phyloP scores from a whole-genome alignment of 768 basidiomycete species.

The Termitomyces sp. region DNA sequence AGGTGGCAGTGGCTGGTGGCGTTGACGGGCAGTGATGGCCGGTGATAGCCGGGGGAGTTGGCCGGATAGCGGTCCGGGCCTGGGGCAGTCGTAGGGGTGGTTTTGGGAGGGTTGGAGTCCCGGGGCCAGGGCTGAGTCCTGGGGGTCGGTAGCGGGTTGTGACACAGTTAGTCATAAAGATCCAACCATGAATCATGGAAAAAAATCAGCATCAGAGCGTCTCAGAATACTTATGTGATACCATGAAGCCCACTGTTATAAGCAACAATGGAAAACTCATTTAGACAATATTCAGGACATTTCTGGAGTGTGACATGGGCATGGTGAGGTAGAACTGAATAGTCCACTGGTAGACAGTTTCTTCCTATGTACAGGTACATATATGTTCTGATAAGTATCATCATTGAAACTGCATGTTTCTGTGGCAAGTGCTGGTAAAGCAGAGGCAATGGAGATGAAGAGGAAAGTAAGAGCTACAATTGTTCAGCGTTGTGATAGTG shows the following conservation, averaged over 20 bases:
- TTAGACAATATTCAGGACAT: too few relatives aligned
- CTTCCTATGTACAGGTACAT: conserved; percentile 4
- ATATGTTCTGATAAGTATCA: conserved; percentile 8
- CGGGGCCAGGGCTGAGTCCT: too few relatives aligned
- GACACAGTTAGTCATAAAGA: neutral
- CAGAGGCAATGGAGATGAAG: conserved; percentile 14
- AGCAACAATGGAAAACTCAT: conserved; percentile 9
- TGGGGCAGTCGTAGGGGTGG: too few relatives aligned
- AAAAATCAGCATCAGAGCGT: neutral
- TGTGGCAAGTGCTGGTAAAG: conserved; percentile 9
- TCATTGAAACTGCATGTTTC: conserved; percentile 8
- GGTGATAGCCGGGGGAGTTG: too few relatives aligned
- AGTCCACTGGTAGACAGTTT: conserved; percentile 2
- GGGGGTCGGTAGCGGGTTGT: too few relatives aligned
- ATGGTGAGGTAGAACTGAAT: too few relatives aligned
- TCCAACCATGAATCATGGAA: too few relatives aligned
- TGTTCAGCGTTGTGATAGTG: neutral
- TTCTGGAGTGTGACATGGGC: too few relatives aligned
- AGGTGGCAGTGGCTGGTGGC: too few relatives aligned
- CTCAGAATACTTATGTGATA: conserved; percentile 8
- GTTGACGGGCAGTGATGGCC: too few relatives aligned
- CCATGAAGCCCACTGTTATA: conserved; percentile 8
- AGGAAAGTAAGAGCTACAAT: neutral
- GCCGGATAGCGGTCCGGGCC: too few relatives aligned
- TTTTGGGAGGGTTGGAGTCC: too few relatives aligned